Evolutionary conservation across 306 rosid genomes (phyloP), one percentile per base, ranked within the genome.

Genomic region (Lathyrus sativus): DNA sequence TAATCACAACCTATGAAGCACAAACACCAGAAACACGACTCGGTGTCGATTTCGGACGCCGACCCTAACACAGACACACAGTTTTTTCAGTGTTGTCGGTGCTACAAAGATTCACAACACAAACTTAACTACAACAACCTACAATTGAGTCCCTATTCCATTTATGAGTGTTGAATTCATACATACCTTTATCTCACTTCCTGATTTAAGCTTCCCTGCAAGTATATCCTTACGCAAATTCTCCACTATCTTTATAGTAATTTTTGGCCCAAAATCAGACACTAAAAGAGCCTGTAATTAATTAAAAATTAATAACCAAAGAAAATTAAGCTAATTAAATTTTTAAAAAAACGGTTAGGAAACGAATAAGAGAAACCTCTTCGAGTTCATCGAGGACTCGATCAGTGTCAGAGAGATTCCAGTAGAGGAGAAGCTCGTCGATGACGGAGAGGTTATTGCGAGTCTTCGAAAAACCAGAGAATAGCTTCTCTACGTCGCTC

Each of bases 351-450:
- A 68, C 17, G 24, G n/a, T 68, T 75, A 28, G 5, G 5, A 61
- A 51, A 0, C 22, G 54, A 48, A 31, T 1, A 62, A 45, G 0
- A 45, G 13, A 28, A 68, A 93, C 99, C 99, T 93, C 99, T 80
- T 93, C 97, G 49, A 93, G 97, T 55, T 90, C 89, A 54, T 93
- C 99, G 72, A 93, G 99, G 46, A 93, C 97, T 19, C 82, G 80
- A 31, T 93, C 96, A 2, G 96, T 93, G 33, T 93, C 99, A 26
- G 97, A 87, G 74, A 93, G 96, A 77, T 93, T 88, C 97, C 97
- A 93, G 57, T 88, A 93, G 28, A 93, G 92, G 9, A 93, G 88
- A 28, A 93, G 97, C 89, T 93, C 97, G 33, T 91, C 97, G 7
- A 93, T 68, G 72, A 93, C 95, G 6, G 96, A 92, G 68, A 93